Conservation (phyloP, 1,284 basidiomycete species). For the Pyrrhoderma noxium region DNA sequence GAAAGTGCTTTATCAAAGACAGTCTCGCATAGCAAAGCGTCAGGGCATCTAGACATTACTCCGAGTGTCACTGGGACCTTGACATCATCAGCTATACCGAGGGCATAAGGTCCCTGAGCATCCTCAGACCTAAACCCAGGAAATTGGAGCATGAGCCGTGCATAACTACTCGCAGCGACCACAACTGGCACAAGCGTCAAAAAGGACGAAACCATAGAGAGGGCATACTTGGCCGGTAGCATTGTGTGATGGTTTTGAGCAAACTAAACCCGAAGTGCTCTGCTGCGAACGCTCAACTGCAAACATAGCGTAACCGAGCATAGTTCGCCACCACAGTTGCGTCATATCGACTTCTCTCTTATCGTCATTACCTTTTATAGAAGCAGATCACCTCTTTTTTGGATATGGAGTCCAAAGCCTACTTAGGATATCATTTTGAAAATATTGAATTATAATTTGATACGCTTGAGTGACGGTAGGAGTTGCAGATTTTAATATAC, state of each 20-base stretch:
- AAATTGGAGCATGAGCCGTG: conserved; percentile 16
- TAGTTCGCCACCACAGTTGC: neutral
- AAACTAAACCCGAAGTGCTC: neutral
- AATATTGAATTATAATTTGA: too few species aligned
- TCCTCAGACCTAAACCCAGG: conserved; percentile 6
- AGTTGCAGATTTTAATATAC: neutral
- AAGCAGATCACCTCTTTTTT: too few species aligned
- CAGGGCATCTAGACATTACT: conserved; percentile 75
- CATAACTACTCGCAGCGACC: conserved; percentile 4
- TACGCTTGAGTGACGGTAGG: neutral
- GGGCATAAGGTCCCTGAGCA: neutral
- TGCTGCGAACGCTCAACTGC: neutral
- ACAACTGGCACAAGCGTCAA: conserved; percentile 4
- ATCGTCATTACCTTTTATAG: neutral
- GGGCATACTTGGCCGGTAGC: neutral
- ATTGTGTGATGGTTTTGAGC: conserved; percentile 4
- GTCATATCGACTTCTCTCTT: conserved; percentile 4
- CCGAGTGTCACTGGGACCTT: conserved; percentile 45
- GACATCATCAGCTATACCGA: conserved; percentile 11
- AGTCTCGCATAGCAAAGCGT: conserved; percentile 70
- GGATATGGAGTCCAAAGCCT: too few species aligned
- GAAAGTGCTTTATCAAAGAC: conserved; percentile 69
- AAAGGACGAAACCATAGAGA: conserved; percentile 10
- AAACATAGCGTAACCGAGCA: conserved; percentile 3
- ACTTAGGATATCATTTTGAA: too few species aligned